phyloP scores from a whole-genome alignment of 2,329 filamentous ascomycete genomes.

The Fusarium chuoi region DNA sequence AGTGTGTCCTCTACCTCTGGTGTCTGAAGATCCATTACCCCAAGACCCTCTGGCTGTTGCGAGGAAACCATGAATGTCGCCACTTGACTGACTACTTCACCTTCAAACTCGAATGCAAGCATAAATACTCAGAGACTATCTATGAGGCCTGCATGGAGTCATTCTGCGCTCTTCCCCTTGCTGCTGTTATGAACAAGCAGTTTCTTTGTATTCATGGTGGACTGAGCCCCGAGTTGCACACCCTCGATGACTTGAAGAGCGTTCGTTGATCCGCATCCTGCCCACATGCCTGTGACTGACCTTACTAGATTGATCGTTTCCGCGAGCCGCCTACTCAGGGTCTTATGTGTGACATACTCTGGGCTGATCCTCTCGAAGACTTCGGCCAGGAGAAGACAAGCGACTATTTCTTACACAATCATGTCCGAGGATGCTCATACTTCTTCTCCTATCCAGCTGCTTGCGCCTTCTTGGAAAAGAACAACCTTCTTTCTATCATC shows the following conservation, averaged over 20 bases:
- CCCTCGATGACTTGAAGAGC: slow-evolving; percentile 90
- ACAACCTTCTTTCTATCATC: slow-evolving; percentile 96
- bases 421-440: slow-evolving; percentile 97
- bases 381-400: slow-evolving; percentile 99
- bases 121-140: slow-evolving; percentile 96
- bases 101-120: slow-evolving; percentile 99
- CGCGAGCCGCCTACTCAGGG: slow-evolving; percentile 96
- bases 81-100: slow-evolving; percentile 99
- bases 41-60: slow-evolving; percentile 94
- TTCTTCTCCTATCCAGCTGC: slow-evolving; percentile 99
- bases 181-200: slow-evolving; percentile 99
- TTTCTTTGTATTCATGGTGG: slow-evolving; percentile 98
- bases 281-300: slow-evolving; percentile 23
- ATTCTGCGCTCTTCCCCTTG: slow-evolving; percentile 92
- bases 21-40: slow-evolving; percentile 99
- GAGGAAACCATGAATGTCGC: slow-evolving; percentile 98
- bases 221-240: slow-evolving; percentile 94
- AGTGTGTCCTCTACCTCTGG: slow-evolving; percentile 98
- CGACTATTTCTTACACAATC: slow-evolving; percentile 98
- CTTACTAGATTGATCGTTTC: slow-evolving; percentile 88
- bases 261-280: slow-evolving; percentile 60
- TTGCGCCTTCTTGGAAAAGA: slow-evolving; percentile 98
- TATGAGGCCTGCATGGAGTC: slow-evolving; percentile 99
- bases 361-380: slow-evolving; percentile 97
- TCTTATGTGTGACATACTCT: slow-evolving; percentile 98